These are phyloP conservation scores for Kurtzmaniella quercitrusa DNA, from an alignment of 1,139 yeast species.

Conservation along the genomic window DNA sequence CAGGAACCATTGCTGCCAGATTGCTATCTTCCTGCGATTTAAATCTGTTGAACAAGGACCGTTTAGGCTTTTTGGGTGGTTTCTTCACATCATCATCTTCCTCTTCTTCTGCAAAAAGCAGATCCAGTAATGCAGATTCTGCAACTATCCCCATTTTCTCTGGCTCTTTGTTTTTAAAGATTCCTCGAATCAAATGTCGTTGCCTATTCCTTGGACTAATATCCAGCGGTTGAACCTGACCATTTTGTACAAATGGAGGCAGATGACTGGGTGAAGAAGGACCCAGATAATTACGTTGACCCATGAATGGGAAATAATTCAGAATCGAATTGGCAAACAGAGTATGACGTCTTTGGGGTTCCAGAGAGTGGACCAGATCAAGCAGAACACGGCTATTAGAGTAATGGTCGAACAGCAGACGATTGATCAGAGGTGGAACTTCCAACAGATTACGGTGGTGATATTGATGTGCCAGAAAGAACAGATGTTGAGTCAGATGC, in stretches of 20 bases:
- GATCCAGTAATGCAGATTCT: constrained; percentile 4
- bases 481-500: constrained; percentile 44
- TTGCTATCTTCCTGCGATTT: constrained; percentile 18
- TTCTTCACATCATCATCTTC: constrained; percentile 11
- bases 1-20: neutral
- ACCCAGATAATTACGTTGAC: constrained; percentile 6
- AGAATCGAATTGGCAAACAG: constrained; percentile 38
- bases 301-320: constrained; percentile 42
- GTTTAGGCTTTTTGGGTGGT: constrained; percentile 29
- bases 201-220: constrained; percentile 10
- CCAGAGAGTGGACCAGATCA: constrained; percentile 18
- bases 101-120: constrained; percentile 4
- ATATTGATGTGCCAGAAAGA: constrained; percentile 44
- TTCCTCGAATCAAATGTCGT: constrained; percentile 38
- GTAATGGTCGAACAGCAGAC: constrained; percentile 34
- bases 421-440: constrained; percentile 26
- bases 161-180: constrained; percentile 26
- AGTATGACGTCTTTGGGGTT: constrained; percentile 20
- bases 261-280: constrained; percentile 9
- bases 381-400: constrained; percentile 24
- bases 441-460: constrained; percentile 37
- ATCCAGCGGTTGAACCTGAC: constrained; percentile 9
- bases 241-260: constrained; percentile 8
- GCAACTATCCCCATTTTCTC: neutral
- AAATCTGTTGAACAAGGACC: constrained; percentile 40